phyloP scores from a whole-genome alignment of 2,329 filamentous ascomycete genomes.

The Harringtonia lauricola region DNA sequence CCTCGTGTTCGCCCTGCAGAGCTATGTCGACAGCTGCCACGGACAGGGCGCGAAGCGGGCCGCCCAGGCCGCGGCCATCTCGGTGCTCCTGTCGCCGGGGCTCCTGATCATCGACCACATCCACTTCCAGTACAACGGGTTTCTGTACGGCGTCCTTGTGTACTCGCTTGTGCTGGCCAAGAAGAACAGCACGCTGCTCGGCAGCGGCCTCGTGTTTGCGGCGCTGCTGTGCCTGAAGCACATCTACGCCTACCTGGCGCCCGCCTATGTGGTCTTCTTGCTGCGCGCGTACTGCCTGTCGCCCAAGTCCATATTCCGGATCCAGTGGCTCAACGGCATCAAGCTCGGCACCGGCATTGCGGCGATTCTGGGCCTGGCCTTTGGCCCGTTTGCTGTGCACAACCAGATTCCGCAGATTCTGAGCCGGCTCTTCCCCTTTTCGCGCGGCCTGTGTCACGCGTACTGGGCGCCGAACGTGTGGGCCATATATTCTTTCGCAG shows the following conservation, averaged over 20 bases:
- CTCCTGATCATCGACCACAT: conserved; percentile 97
- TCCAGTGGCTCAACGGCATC: conserved; percentile 66
- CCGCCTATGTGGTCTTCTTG: conserved; percentile 90
- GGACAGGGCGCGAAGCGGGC: conserved; percentile 50
- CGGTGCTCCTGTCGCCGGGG: conserved; percentile 82
- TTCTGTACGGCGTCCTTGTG: conserved; percentile 84
- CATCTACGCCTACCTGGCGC: conserved; percentile 92
- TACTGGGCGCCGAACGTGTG: conserved; percentile 98
- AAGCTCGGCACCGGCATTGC: conserved; percentile 70
- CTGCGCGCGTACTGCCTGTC: conserved; percentile 84
- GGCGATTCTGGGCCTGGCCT: conserved; percentile 64
- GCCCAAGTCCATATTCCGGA: conserved; percentile 61
- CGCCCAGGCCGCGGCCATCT: conserved; percentile 78
- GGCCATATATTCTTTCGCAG: conserved; percentile 90
- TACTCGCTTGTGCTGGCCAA: conserved; percentile 77
- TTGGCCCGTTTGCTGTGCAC: conserved; percentile 78
- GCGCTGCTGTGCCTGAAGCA: conserved; percentile 88
- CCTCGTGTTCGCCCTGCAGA: conserved; percentile 69
- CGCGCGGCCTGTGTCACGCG: conserved; percentile 85
- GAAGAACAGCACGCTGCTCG: conserved; percentile 60
- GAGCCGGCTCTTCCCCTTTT: conserved; percentile 84
- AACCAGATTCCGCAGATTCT: conserved; percentile 76
- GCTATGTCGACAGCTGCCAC: conserved; percentile 64
- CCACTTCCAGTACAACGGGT: conserved; percentile 98
- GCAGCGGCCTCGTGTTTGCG: conserved; percentile 76